Conservation (phyloP, 2,329 filamentous ascomycete species). For the Trichoderma sp. region DNA sequence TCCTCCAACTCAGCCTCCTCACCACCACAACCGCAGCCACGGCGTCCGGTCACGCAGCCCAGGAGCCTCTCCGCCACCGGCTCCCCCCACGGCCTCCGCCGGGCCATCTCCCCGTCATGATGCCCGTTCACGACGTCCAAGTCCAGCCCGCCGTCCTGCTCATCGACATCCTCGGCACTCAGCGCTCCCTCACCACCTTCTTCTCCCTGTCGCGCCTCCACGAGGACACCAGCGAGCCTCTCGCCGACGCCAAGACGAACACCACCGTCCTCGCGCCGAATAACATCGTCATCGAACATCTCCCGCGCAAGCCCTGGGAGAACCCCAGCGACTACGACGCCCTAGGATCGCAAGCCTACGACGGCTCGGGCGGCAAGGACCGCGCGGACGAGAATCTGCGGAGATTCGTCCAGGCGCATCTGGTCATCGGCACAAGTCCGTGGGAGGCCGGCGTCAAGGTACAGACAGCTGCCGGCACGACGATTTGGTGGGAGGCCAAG, state of each 20-base stretch:
- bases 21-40: constrained; percentile 1
- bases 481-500: constrained; percentile 78
- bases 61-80: constrained; percentile 9
- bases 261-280: constrained; percentile 84
- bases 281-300: constrained; percentile 72
- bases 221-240: constrained; percentile 61
- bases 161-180: constrained; percentile 78
- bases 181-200: constrained; percentile 79
- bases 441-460: constrained; percentile 68
- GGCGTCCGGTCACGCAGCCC: constrained; percentile 6
- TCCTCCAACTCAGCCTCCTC: neutral
- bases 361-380: constrained; percentile 69
- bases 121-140: constrained; percentile 25
- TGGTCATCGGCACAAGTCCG: constrained; percentile 69
- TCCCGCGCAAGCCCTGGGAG: constrained; percentile 87
- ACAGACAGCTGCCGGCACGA: constrained; percentile 58
- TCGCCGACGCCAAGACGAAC: constrained; percentile 64
- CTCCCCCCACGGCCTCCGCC: constrained; percentile 16
- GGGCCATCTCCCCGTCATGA: constrained; percentile 29
- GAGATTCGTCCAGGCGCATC: constrained; percentile 81
- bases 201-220: constrained; percentile 76
- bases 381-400: constrained; percentile 73
- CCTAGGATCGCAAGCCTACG: constrained; percentile 69
- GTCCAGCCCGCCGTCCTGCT: constrained; percentile 60
- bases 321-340: constrained; percentile 67